phyloP scores from a whole-genome alignment of 345 rosid species.

The Salix viminalis region DNA sequence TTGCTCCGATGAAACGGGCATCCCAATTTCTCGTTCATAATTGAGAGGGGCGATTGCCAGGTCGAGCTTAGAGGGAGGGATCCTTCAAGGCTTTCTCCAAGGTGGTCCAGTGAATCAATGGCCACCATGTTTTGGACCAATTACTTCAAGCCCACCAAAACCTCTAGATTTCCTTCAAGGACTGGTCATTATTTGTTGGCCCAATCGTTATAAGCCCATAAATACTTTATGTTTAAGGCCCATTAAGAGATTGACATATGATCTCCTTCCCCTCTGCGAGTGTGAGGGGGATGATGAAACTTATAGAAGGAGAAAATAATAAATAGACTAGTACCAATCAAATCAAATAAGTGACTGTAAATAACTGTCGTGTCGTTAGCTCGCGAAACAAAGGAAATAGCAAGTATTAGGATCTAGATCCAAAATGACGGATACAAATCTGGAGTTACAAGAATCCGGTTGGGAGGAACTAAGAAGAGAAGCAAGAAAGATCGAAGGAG shows the following conservation, averaged over 20 bases:
- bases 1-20: too few species aligned
- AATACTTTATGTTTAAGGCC: background rate
- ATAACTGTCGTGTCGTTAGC: background rate
- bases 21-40: background rate
- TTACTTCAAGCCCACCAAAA: too few species aligned
- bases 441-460: slow-evolving; percentile 89
- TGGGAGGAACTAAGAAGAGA: slow-evolving; percentile 95
- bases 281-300: background rate
- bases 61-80: background rate
- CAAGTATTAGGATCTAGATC: slow-evolving; percentile 25
- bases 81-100: background rate
- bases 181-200: background rate
- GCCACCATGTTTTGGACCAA: too few species aligned
- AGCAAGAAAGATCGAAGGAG: slow-evolving; percentile 92
- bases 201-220: background rate
- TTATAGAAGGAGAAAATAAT: background rate
- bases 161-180: background rate
- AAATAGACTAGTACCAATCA: background rate
- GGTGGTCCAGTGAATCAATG: too few species aligned
- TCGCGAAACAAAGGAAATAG: background rate
- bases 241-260: background rate
- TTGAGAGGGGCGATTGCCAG: background rate
- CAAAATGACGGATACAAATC: slow-evolving; percentile 64
- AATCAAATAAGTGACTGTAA: background rate
- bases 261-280: background rate